Base-by-base conservation (phyloP, 176 grass and related monocot genomes). In the Oryza meyeriana region DNA sequence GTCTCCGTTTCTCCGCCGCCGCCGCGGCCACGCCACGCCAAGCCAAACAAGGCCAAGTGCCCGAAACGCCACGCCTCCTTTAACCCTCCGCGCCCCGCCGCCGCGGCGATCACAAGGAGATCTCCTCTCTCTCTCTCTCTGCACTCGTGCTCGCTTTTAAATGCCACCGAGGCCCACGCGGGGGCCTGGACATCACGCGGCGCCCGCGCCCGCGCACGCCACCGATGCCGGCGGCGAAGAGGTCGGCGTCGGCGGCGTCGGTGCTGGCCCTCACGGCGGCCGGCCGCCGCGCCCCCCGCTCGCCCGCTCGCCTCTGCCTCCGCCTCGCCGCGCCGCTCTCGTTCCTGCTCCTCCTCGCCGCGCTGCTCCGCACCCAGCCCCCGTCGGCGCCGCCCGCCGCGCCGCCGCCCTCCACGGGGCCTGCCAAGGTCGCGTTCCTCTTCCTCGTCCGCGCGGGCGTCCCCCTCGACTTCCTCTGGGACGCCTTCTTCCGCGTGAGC, bases 391-490 rank as follows among this genome's bases (percentile, higher is more conserved):
- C 69, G 38, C 34, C 67, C 31, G 34, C 41, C 36, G 75, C 73
- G 24, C 50, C 48, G 71, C 71, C 48, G 75, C 81, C 86, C 39
- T 11, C 57, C 75, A 52, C 6, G 69, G 85, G 78, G 7, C 85
- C 68, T 0, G 72, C 89, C 2, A 99, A 94, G 91, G 88, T 94
- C 47, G 93, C 96, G 76, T 95, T 95, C 86, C 90, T 99, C 80
- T 99, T 99, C 85, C 85, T 99, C 72, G 91, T 64, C 73, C 93
- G 96, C 75, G 79, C 87, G 1, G 83, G 90, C 35, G 69, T 99
- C 48, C 96, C 96, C 71, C 93, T 99, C 36, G 93, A 99, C 75
- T 99, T 99, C 87, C 62, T 99, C 28, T 99, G 96, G 96, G 90
- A 95, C 77, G 74, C 96, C 79, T 99, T 99, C 89, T 94, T 99